Evolutionary conservation across 345 rosid species (phyloP), one percentile per base, ranked within the genome.

Genomic region (Murraya paniculata): DNA sequence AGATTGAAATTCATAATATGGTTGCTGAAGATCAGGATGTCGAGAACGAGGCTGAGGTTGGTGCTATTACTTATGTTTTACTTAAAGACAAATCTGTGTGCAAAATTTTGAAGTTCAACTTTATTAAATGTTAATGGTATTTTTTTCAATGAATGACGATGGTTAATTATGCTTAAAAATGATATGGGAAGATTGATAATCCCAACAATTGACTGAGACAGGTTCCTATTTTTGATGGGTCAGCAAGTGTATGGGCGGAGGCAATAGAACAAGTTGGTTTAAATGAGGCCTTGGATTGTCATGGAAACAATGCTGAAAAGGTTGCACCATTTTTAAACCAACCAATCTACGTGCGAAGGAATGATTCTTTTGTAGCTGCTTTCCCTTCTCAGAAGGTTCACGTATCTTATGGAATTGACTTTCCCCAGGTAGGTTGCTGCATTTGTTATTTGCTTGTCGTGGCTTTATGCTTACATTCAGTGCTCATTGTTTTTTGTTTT

Each of bases 211-310:
- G 74, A 79, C 73, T 72, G 73, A 58, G 45, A 69, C 87, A 92
- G 98, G 92, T 93, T 82, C 99, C 98, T 25, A 86, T 93, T 77
- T 85, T 91, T 68, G 98, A 95, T 85, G 99, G 98, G 39, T 95
- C 98, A 71, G 98, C 99, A 1, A 82, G 85, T 75, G 82, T 84
- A 50, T 95, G 98, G 99, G 87, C 87, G 38, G 88, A 90, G 59
- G 91, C 86, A 4, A 88, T 95, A 58, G 87, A 88, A 70, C 75
- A 81, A 56, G 93, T 85, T 81, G 95, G 99, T 27, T 27, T 88
- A 73, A 78, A 79, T 58, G 88, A 60, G 57, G 93, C 99, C 9
- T 80, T 71, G 69, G 93, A 88, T 84, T 78, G 68, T 62, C 18
- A 7, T 69, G 94, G 94, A 14, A 81, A 87, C 72, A 85, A 10